Evolutionary conservation across 139 green algal species (phyloP), one percentile per base, ranked within the genome.

Genomic region (Coccomyxa sp.): DNA sequence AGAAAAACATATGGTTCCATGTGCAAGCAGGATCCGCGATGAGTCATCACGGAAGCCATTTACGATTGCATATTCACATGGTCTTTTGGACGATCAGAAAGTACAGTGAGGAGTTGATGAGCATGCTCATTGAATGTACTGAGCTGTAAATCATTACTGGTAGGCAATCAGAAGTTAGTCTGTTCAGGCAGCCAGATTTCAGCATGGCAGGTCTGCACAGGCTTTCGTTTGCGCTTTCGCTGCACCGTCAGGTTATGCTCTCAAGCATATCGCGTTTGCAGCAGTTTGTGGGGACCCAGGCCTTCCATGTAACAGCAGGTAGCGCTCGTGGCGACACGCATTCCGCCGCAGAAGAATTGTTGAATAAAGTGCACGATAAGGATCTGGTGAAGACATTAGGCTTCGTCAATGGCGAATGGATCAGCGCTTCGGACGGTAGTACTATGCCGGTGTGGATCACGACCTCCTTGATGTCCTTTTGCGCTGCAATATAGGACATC

Each of bases 331-430:
- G 21, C 63, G 63, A 71, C 18, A 25, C 18, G 63, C 63, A 71
- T 28, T 71, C 67, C 31, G 10, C 45, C 27, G 25, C 71, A 30
- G 71, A 77, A 18, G 71, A 76, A n/a, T 77, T 84, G 57, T 74
- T 81, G 57, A 58, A 80, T 21, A 82, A 68, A 58, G 18, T 94
- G 11, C 88, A 91, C 58, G 90, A 95, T 67, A 85, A 82, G 32
- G 81, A 85, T 0, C 81, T 95, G 59, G 38, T 93, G 0, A 88
- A 87, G 13, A 87, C 88, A 0, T 76, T 81, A 27, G 88, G 89
- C 0, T 86, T 92, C 27, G 88, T 95, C 58, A 88, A 86, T 11
- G 91, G 91, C 51, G 85, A 95, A 67, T 95, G 90, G 90, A 63
- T 87, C 0, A 27, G 77, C 1, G 89, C 83, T 30, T 81, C 60